A percentile compares a stretch with the other conserved stretches of the same genome.
Evolutionary conservation across 1,139 yeast species (phyloP).

Genomic region (Yamadazyma dushanensis): DNA sequence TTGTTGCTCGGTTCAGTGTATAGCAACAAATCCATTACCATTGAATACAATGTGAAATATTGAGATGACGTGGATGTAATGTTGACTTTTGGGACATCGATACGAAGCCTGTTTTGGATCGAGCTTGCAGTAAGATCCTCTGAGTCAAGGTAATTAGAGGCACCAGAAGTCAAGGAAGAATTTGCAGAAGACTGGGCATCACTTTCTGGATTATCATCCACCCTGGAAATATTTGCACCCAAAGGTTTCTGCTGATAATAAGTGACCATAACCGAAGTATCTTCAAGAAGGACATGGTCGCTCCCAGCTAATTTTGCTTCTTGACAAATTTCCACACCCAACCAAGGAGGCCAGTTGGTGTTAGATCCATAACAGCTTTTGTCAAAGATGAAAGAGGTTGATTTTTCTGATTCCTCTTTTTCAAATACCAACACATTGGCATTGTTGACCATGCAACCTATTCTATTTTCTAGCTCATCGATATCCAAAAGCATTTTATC

Average conservation of each 20-base stretch:
- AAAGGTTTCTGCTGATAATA: conserved; percentile 34
- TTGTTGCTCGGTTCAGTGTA: conserved; percentile 47
- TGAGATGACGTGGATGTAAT: conserved; percentile 45
- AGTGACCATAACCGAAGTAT: conserved; percentile 38
- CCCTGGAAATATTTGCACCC: conserved; percentile 17
- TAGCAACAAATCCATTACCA: conserved; percentile 34
- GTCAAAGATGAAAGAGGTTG: conserved; percentile 23
- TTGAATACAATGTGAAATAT: conserved; percentile 40
- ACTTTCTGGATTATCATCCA: conserved; percentile 12
- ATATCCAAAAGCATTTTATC: conserved; percentile 22
- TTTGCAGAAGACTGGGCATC: conserved; percentile 8
- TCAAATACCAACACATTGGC: conserved; percentile 44
- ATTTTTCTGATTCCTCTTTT: conserved; percentile 22
- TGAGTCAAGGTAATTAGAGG: conserved; percentile 5
- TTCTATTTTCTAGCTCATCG: conserved; percentile 35
- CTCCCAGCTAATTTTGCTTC: conserved; percentile 37
- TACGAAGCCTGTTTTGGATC: conserved; percentile 21
- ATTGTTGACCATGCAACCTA: conserved; percentile 37
- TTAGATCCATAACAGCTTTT: conserved; percentile 37
- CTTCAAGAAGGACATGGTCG: conserved; percentile 38
- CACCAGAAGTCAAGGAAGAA: conserved; percentile 3
- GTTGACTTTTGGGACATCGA: conserved; percentile 43
- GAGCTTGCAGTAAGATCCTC: conserved; percentile 9
- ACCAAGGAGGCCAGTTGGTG: conserved; percentile 49
- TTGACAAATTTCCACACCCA: conserved; percentile 44